Conservation (phyloP, 768 basidiomycete species). For the Suillus hirtellus region DNA sequence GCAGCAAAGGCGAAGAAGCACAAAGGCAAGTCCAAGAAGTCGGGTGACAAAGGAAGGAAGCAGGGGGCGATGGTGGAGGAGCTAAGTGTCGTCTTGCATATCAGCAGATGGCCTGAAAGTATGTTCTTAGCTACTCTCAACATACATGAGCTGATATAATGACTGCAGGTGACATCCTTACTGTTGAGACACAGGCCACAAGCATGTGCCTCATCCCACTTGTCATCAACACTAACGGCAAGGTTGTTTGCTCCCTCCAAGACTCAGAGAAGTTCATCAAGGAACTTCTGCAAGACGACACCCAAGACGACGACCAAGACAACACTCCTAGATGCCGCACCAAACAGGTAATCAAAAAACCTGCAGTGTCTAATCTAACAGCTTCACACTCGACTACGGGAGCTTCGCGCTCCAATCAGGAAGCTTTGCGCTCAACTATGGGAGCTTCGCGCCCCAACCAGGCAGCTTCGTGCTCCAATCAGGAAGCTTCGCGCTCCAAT, state of each 20-base stretch:
- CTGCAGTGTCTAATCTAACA: neutral
- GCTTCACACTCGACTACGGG: neutral
- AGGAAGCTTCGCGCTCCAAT: neutral
- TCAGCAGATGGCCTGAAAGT: neutral
- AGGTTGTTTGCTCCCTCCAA: neutral
- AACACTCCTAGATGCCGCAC: neutral
- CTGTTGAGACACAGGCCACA: neutral
- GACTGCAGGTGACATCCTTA: neutral
- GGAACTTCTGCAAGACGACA: neutral
- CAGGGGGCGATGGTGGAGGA: neutral
- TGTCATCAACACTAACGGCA: neutral
- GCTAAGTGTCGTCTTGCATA: neutral
- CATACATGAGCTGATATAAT: neutral
- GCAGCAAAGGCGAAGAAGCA: neutral
- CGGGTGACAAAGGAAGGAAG: neutral
- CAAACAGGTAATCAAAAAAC: neutral
- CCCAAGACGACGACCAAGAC: too few relatives aligned
- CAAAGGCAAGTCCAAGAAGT: conserved; percentile 6
- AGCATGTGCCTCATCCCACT: neutral
- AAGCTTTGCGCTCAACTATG: too few relatives aligned
- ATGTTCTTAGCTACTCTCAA: too few relatives aligned
- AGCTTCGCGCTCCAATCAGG: too few relatives aligned
- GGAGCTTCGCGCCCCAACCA: neutral
- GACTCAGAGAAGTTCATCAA: neutral
- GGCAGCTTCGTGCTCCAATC: neutral